Evolutionary conservation across 108 stramenopile species (phyloP), one percentile per base, ranked within the genome.

Genomic region (Mediolabrus comicus): DNA sequence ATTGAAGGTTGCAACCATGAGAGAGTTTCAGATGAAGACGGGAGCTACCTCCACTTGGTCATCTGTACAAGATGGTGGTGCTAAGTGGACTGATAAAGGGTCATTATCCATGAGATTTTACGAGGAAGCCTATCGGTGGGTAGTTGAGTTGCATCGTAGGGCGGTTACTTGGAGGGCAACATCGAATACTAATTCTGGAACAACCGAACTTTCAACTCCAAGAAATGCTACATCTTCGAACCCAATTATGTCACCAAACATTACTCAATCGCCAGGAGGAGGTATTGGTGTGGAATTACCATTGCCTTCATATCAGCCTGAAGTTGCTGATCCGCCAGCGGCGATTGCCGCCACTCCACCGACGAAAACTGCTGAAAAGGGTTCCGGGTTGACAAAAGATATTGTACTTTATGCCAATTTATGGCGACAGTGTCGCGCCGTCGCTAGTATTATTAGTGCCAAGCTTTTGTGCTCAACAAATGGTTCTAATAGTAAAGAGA

Each of bases 381-480:
- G 65, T 35, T 27, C 54, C 24, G 30, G 14, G 1, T 27, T 36
- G n/a, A 9, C 64, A 14, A 59, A 75, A 32, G 68, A 60, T 41
- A 59, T 61, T 31, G 35, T 51, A 16, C 58, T 69, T 9, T 69
- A 53, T 51, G 43, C 71, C 0, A 58, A 57, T 8, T 30, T 79
- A 19, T 68, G 59, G 41, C 71, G 91, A n/a, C 94, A 95, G 53
- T 89, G 88, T 34, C 79, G 87, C 30, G 80, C 74, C 5, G 67
- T 95, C 1, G 94, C 94, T 13, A 82, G 84, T 31, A 80, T 88
- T 64, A 57, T 92, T 36, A 86, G 89, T 61, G 68, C 81, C 56
- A 95, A 95, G 71, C 61, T 79, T 1, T n/a, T 68, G 11, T 34
- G 58, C 22, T 69, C 80, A 25, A 65, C 81, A 14, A 51, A 32